These are phyloP conservation scores for Actinomortierella wolfii DNA, from an alignment of 371 early-diverging fungal genomes.

Conservation along the genomic window DNA sequence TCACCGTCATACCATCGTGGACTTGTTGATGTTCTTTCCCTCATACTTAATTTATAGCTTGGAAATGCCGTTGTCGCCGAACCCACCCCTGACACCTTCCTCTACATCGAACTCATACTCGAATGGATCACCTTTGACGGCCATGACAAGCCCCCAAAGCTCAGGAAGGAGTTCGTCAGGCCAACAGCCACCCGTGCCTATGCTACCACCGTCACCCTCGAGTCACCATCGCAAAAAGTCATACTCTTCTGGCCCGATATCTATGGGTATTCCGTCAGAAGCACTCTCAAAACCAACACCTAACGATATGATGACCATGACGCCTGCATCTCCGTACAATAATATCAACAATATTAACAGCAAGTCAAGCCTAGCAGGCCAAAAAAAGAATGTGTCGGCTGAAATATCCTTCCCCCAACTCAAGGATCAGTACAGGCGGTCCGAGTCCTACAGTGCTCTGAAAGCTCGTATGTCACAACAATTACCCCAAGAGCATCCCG, in stretches of 20 bases:
- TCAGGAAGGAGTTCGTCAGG: constrained; percentile 34
- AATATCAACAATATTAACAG: constrained; percentile 21
- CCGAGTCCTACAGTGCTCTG: constrained; percentile 33
- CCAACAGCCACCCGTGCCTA: constrained; percentile 1
- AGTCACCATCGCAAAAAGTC: constrained; percentile 32
- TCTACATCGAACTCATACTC: constrained; percentile 24
- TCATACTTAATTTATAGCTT: too few species aligned
- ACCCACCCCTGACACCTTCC: constrained; percentile 33
- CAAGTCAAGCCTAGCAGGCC: constrained; percentile 11
- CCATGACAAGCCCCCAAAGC: constrained; percentile 22
- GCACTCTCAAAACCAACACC: constrained; percentile 1
- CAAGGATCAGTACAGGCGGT: constrained; percentile 28
- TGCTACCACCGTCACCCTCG: constrained; percentile 12
- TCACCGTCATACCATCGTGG: too few species aligned
- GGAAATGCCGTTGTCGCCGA: constrained; percentile 43
- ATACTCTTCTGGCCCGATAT: constrained; percentile 25
- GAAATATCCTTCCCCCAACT: constrained; percentile 10
- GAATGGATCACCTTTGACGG: constrained; percentile 29
- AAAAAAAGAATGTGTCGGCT: constrained; percentile 12
- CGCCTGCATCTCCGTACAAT: constrained; percentile 32
- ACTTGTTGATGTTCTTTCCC: too few species aligned
- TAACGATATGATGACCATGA: constrained; percentile 10
- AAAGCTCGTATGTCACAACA: constrained; percentile 22
- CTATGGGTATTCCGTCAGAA: constrained; percentile 19
- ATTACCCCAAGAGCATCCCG: background rate